Conservation (phyloP, 495 filamentous ascomycete genomes). For the Terfezia claveryi region DNA sequence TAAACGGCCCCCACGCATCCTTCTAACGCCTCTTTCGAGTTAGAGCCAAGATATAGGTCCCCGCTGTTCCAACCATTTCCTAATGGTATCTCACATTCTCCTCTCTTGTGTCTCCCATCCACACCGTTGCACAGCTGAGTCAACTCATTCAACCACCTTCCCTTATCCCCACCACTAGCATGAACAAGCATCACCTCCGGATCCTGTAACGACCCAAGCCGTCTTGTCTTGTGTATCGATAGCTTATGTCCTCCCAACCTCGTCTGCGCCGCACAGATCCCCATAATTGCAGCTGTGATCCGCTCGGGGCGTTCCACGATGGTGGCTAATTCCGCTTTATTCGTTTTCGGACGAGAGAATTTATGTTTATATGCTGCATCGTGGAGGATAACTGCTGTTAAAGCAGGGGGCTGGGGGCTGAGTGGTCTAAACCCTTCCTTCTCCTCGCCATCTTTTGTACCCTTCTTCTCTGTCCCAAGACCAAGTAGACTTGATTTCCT, state of each 20-base stretch:
- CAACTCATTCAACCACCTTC: conserved; percentile 26
- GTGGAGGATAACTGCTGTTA: conserved; percentile 65
- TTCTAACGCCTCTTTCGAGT: conserved; percentile 69
- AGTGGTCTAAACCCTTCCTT: neutral
- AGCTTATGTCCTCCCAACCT: conserved; percentile 45
- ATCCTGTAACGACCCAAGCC: conserved; percentile 12
- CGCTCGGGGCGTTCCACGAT: conserved; percentile 89
- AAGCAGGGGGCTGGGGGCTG: conserved; percentile 21
- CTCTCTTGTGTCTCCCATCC: conserved; percentile 42
- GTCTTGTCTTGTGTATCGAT: conserved; percentile 11
- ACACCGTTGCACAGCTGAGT: conserved; percentile 33
- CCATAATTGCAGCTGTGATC: conserved; percentile 61
- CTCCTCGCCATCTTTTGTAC: neutral
- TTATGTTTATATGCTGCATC: conserved; percentile 88
- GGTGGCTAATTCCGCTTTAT: conserved; percentile 37
- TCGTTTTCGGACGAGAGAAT: conserved; percentile 58
- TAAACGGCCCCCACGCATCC: conserved; percentile 76
- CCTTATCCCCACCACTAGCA: conserved; percentile 24
- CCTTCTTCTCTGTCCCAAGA: neutral
- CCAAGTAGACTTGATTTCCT: conserved; percentile 5
- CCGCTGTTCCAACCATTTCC: conserved; percentile 11
- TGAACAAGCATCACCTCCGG: conserved; percentile 26
- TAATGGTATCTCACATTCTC: conserved; percentile 14
- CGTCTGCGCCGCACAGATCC: conserved; percentile 72
- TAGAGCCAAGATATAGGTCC: conserved; percentile 31